Base-by-base conservation (phyloP, 225 moss, liverwort and hornwort genomes). In the Lunularia cruciata region DNA sequence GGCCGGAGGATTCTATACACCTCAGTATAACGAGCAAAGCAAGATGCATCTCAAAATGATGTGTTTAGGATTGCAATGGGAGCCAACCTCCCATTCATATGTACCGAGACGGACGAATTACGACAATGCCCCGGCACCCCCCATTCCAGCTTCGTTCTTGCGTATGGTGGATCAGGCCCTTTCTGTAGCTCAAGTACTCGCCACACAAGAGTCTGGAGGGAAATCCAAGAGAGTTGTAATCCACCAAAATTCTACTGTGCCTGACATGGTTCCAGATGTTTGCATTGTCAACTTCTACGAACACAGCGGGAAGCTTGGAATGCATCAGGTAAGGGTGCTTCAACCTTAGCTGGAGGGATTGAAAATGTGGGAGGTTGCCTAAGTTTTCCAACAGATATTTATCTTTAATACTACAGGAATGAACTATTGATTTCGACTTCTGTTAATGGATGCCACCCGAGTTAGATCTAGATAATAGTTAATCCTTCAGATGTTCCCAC, bases 261-360 rank as follows among this genome's bases (percentile, higher is more conserved):
- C 90, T 0, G 76, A 75, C 59, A 87, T 92, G 88, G 65, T 77
- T 27, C 86, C 90, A 49, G 68, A 72, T 60, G 80, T 92, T 34
- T 96, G 95, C 77, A 89, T 96, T 38, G 87, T 92, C 8, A 96
- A 96, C 83, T 96, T 90, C 54, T 92, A 96, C 71, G 88, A 87
- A 68, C 88, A 81, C 59, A 81, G 79, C 54, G 90, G 95, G 53
- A 74, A 74, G 46, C 90, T 96, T 19, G 92, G 92, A 60, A 90
- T 96, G 88, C 95, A 96, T 78, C 92, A 96, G 92, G 95, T 90
- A 70, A 47, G 35, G n/a, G n/a, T n/a, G n/a, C n/a, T n/a, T n/a
- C n/a, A n/a, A n/a, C n/a, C n/a, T n/a, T n/a, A n/a, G n/a, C n/a
- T n/a, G n/a, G n/a, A n/a, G n/a, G n/a, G n/a, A n/a, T n/a, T n/a